These are phyloP conservation scores for Schizonepeta tenuifolia DNA, from an alignment of 257 asterid genomes.

Conservation along the genomic window DNA sequence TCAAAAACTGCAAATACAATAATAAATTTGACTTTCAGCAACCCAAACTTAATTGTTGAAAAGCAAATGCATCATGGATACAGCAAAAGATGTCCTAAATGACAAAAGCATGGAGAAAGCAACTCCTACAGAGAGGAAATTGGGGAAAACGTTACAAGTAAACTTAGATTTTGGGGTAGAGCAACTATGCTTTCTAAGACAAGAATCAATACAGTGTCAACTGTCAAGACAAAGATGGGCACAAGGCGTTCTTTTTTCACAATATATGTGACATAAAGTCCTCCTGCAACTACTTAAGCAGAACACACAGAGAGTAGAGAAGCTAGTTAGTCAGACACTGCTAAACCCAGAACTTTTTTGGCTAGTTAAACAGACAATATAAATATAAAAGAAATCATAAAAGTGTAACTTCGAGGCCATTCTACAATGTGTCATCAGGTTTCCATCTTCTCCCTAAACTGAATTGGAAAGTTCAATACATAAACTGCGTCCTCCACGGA, in stretches of 20 bases:
- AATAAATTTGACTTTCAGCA: constrained; percentile 21
- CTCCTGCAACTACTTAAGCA: constrained; percentile 8
- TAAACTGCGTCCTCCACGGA: not conserved
- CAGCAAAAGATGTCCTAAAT: constrained; percentile 19
- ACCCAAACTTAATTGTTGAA: not conserved
- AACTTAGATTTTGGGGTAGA: constrained; percentile 3
- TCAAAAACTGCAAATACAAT: constrained; percentile 63
- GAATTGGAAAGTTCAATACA: constrained; percentile 12
- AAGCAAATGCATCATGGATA: constrained; percentile 21
- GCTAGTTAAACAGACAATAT: not conserved
- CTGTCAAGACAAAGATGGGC: constrained; percentile 16
- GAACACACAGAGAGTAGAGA: constrained; percentile 11
- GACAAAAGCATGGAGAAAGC: constrained; percentile 8
- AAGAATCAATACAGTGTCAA: constrained; percentile 6
- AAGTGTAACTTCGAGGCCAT: constrained; percentile 11
- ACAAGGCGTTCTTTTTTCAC: constrained; percentile 23
- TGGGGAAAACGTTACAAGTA: not conserved
- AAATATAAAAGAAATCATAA: not conserved
- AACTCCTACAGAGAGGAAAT: constrained; percentile 7
- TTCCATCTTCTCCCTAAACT: constrained; percentile 22
- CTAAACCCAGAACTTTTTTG: constrained; percentile 1
- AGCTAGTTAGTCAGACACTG: constrained; percentile 21
- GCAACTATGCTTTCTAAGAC: constrained; percentile 6
- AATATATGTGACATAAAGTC: constrained; percentile 10
- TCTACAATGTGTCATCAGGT: constrained; percentile 29